Base-by-base conservation (phyloP, 345 rosid genomes). In the Ceriops decandra region DNA sequence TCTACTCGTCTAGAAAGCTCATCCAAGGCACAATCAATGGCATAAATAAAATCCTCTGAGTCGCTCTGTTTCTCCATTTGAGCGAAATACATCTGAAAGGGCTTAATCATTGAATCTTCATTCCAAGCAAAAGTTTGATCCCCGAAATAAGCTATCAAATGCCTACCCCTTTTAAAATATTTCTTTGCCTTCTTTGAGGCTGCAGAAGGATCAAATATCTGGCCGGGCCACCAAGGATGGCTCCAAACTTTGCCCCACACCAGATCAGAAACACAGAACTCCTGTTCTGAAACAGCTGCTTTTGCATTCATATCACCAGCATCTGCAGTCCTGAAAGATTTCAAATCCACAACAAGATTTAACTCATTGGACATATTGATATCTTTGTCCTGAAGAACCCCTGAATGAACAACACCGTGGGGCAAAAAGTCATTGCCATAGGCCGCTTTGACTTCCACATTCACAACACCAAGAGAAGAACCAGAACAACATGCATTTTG, bases 151-250 rank as follows among this genome's bases (percentile, higher is more conserved):
- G 86, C 89, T 30, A 93, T 74, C 68, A 90, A 79, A 70, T 68
- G 78, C 51, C 81, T 61, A 7, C 78, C 84, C 79, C 79, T 88
- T 76, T 80, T 89, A 67, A 73, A 84, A 68, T 90, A 66, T 80
- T 87, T 82, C 71, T 75, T 80, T 1, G 95, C 95, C 77, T 79
- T 74, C n/a, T 73, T 62, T n/a, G 92, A 72, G 4, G 87, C 86
- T 52, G 68, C 88, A 5, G 84, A 82, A 74, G 68, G 62, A 67
- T 85, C 87, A 80, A 86, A 79, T 66, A 87, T 78, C 77, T 88
- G 95, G 56, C 90, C 96, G 5, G 96, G 97, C 97, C 98, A 90
- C 98, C 98, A 93, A 0, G 95, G 97, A 80, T 90, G 92, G 76
- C 96, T 87, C 80, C 84, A 84, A 32, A 87, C 92, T 75, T 93